phyloP scores from a whole-genome alignment of 139 green algal species.

The Trebouxia sp. region DNA sequence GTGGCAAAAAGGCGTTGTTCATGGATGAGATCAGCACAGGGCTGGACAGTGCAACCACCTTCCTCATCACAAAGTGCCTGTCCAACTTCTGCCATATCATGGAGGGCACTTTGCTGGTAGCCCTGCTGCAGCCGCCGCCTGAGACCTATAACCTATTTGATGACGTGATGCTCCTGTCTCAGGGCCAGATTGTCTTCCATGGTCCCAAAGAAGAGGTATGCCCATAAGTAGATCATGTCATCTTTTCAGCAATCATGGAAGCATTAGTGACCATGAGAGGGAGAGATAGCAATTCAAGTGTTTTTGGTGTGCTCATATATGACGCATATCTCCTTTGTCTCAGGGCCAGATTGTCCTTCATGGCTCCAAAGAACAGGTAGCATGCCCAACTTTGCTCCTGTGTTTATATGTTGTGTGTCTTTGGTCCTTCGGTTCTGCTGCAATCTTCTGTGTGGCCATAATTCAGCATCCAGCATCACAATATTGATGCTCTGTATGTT shows the following conservation, averaged over 20 bases:
- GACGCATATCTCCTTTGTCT: too few relatives aligned
- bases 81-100: slow-evolving; percentile 36
- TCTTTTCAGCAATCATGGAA: neutral
- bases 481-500: too few relatives aligned
- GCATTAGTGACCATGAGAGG: too few relatives aligned
- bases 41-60: slow-evolving; percentile 61
- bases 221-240: slow-evolving; percentile 37
- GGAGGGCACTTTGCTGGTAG: slow-evolving; percentile 46
- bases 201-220: slow-evolving; percentile 48
- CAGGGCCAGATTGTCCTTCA: too few relatives aligned
- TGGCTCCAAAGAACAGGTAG: too few relatives aligned
- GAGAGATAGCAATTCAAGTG: too few relatives aligned
- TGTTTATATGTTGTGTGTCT: too few relatives aligned
- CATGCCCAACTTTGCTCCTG: too few relatives aligned
- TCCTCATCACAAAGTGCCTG: slow-evolving; percentile 36
- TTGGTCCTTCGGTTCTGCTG: too few relatives aligned
- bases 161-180: slow-evolving; percentile 68
- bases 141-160: slow-evolving; percentile 72
- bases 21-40: slow-evolving; percentile 63
- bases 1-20: slow-evolving; percentile 49
- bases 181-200: slow-evolving; percentile 60
- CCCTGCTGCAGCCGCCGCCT: slow-evolving; percentile 53
- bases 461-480: too few relatives aligned
- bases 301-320: too few relatives aligned
- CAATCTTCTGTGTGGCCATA: too few relatives aligned